Evolutionary conservation across 257 asterid genomes (phyloP).

Genomic region (Schizonepeta tenuifolia): DNA sequence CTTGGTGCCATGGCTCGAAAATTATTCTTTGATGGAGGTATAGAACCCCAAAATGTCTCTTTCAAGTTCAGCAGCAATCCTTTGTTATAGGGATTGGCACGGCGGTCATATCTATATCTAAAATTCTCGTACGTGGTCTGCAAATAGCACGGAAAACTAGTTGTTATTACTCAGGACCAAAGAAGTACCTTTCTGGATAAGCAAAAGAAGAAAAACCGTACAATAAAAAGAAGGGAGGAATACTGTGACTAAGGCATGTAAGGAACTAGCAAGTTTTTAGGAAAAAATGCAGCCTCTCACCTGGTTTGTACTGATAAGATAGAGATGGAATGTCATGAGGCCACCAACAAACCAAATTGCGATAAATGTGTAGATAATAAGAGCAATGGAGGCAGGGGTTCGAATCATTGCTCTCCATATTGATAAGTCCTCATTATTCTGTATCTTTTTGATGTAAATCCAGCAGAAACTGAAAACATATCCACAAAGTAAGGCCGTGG

Average conservation of each 20-base stretch:
- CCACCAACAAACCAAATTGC: slow-evolving; percentile 98
- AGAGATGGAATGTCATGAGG: slow-evolving; percentile 89
- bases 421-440: slow-evolving; percentile 63
- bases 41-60: slow-evolving; percentile 67
- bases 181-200: background rate
- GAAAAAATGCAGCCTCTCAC: slow-evolving; percentile 40
- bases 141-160: slow-evolving; percentile 32
- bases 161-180: background rate
- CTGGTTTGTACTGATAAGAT: slow-evolving; percentile 93
- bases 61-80: slow-evolving; percentile 69
- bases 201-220: background rate
- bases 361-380: slow-evolving; percentile 78
- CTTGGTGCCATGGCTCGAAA: slow-evolving; percentile 69
- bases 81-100: slow-evolving; percentile 89
- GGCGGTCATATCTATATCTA: slow-evolving; percentile 82
- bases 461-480: slow-evolving; percentile 86
- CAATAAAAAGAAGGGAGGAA: too few species aligned
- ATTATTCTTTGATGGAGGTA: slow-evolving; percentile 77
- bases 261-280: background rate
- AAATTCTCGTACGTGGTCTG: slow-evolving; percentile 97
- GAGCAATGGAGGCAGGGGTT: slow-evolving; percentile 88
- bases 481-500: slow-evolving; percentile 87
- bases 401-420: slow-evolving; percentile 90
- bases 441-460: slow-evolving; percentile 79
- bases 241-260: background rate